Percentiles rank a stretch among this genome's conserved stretches.
Conservation (phyloP, 208 protist genomes). For the Leishmania lainsoni region DNA sequence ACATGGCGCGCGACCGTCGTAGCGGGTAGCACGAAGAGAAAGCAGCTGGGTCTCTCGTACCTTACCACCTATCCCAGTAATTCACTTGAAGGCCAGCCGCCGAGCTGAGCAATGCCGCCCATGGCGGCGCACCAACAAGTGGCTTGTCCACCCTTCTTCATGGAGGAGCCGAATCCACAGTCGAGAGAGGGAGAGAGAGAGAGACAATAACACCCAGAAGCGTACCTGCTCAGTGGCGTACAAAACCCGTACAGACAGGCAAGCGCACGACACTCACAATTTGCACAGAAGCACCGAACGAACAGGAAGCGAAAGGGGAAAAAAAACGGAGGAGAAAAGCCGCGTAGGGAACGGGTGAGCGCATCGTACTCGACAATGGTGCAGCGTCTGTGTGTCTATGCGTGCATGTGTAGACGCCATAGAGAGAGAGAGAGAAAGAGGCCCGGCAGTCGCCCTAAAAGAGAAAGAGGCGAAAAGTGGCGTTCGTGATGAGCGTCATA, state of each 20-base stretch:
- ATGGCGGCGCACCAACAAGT: constrained; percentile 46
- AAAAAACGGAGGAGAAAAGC: neutral
- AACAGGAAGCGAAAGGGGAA: neutral
- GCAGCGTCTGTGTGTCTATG: too few relatives aligned
- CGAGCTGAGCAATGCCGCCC: constrained; percentile 54
- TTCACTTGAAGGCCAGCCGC: constrained; percentile 52
- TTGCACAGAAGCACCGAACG: neutral
- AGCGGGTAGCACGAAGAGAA: constrained; percentile 40
- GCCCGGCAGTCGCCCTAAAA: neutral
- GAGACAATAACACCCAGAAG: constrained; percentile 22
- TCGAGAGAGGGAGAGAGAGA: constrained; percentile 22
- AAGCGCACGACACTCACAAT: neutral
- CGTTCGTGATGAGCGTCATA: neutral
- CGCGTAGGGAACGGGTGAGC: neutral
- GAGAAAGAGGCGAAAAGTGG: neutral
- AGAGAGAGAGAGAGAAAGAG: constrained; percentile 4
- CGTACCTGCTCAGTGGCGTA: neutral
- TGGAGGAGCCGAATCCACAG: constrained; percentile 42
- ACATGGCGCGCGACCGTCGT: constrained; percentile 33
- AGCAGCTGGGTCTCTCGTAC: constrained; percentile 39
- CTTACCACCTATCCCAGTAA: constrained; percentile 37
- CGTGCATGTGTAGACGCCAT: too few relatives aligned
- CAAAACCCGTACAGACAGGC: neutral
- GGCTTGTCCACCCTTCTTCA: constrained; percentile 48
- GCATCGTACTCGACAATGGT: neutral